Evolutionary conservation across 2,329 filamentous ascomycete species (phyloP), one percentile per base, ranked within the genome.

Genomic region (Talaromyces funiculosus): DNA sequence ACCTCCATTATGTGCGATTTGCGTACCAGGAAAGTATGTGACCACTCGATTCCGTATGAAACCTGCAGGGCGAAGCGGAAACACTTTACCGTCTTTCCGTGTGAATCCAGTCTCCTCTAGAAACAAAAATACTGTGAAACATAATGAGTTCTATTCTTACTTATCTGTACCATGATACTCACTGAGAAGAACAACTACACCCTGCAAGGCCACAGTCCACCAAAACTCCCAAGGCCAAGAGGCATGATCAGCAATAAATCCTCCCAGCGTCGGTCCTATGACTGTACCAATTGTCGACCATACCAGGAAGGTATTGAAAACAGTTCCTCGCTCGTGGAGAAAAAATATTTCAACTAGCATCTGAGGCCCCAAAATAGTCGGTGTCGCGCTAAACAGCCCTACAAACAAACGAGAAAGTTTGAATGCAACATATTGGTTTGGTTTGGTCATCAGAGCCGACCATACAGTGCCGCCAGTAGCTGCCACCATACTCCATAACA

Each of bases 391-490:
- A 31, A 61, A 61, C 14, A 61, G 33, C 1, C 60, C 60, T 14
- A 61, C 60, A 29, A 58, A 61, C 31, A 61, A 35, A 38, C 60
- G 60, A 37, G 60, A 61, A 12, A 61, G n/a, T 31, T 47, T 61
- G 40, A 61, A 61, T 40, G 55, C 6, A 31, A 61, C 26, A 22
- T 61, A 61, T 37, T 61, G 43, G 38, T 58, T 38, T 2, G 60
- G 38, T 10, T 47, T 37, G 45, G 37, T 58, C 60, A 61, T 61
- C 6, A 61, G 29, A n/a, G 54, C 54, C 6, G 60, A 61, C 60
- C 60, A 61, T 33, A 61, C 38, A 43, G 47, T 61, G 18, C 55
- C 31, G 16, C 43, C 26, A 10, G 54, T 54, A 58, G 35, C 24
- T n/a, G 33, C 60, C 37, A 61, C 20, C 42, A 53, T 57, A 20